These are phyloP conservation scores for Mikania micrantha DNA, from an alignment of 129 eudicot genomes.

Conservation along the genomic window DNA sequence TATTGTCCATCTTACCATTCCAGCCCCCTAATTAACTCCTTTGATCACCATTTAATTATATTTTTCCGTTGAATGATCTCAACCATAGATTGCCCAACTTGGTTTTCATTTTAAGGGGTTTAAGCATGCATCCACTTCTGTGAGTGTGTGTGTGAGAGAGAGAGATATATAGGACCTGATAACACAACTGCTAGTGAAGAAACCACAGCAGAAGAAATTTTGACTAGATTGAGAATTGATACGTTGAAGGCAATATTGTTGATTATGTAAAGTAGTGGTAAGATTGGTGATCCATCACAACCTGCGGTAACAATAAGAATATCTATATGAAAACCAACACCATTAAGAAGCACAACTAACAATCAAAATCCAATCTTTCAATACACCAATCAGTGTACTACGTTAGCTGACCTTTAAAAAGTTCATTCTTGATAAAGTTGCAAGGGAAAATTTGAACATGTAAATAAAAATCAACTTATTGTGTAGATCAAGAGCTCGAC, in stretches of 20 bases:
- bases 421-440: neutral
- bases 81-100: too few relatives aligned
- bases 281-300: slow-evolving; percentile 80
- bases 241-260: slow-evolving; percentile 82
- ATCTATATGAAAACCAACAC: neutral
- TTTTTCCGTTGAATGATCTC: too few relatives aligned
- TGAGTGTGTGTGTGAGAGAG: neutral
- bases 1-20: too few relatives aligned
- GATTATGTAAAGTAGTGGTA: slow-evolving; percentile 68
- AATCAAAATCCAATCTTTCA: neutral
- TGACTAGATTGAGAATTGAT: slow-evolving; percentile 64
- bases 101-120: too few relatives aligned
- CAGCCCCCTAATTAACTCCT: too few relatives aligned
- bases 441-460: neutral
- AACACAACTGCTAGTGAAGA: slow-evolving; percentile 70
- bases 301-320: slow-evolving; percentile 37
- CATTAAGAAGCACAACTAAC: neutral
- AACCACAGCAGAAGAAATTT: slow-evolving; percentile 73
- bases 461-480: neutral
- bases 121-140: too few relatives aligned
- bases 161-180: slow-evolving; percentile 49
- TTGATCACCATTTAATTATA: too few relatives aligned
- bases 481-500: neutral
- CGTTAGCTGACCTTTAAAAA: neutral
- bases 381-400: neutral